Conservation (phyloP, 2,329 filamentous ascomycete species). For the Arthrocladium fulminans region DNA sequence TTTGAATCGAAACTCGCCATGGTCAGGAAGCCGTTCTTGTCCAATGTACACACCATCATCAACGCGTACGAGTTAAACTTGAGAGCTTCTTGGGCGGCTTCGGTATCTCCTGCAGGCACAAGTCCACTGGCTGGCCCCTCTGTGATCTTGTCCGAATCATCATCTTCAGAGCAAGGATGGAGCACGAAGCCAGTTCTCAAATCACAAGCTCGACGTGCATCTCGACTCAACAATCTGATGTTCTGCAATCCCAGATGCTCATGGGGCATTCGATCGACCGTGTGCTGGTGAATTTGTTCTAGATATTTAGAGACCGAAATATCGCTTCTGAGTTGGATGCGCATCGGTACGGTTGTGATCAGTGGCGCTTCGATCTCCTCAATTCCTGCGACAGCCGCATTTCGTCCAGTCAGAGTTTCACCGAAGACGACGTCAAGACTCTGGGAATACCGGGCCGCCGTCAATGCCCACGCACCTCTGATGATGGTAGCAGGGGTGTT, state of each 20-base stretch:
- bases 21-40: slow-evolving; percentile 44
- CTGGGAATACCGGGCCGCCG: slow-evolving; percentile 37
- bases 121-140: not conserved
- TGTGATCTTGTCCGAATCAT: slow-evolving; percentile 23
- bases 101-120: slow-evolving; percentile 22
- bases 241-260: slow-evolving; percentile 53
- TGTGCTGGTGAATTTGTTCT: slow-evolving; percentile 48
- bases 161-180: slow-evolving; percentile 26
- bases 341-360: slow-evolving; percentile 36
- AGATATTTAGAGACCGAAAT: slow-evolving; percentile 43
- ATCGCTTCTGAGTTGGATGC: slow-evolving; percentile 32
- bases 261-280: slow-evolving; percentile 51
- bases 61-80: slow-evolving; percentile 43
- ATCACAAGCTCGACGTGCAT: slow-evolving; percentile 37
- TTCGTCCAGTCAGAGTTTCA: slow-evolving; percentile 42
- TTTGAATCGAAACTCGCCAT: slow-evolving; percentile 59
- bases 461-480: slow-evolving; percentile 41
- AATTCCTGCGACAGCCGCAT: slow-evolving; percentile 36
- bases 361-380: slow-evolving; percentile 42
- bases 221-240: slow-evolving; percentile 46
- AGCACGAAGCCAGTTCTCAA: slow-evolving; percentile 39
- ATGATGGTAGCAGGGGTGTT: slow-evolving; percentile 42
- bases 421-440: slow-evolving; percentile 42
- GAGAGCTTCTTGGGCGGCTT: slow-evolving; percentile 52
- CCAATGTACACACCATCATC: slow-evolving; percentile 41